phyloP scores from a whole-genome alignment of 2,329 filamentous ascomycete species.

The Salinomyces thailandicus region DNA sequence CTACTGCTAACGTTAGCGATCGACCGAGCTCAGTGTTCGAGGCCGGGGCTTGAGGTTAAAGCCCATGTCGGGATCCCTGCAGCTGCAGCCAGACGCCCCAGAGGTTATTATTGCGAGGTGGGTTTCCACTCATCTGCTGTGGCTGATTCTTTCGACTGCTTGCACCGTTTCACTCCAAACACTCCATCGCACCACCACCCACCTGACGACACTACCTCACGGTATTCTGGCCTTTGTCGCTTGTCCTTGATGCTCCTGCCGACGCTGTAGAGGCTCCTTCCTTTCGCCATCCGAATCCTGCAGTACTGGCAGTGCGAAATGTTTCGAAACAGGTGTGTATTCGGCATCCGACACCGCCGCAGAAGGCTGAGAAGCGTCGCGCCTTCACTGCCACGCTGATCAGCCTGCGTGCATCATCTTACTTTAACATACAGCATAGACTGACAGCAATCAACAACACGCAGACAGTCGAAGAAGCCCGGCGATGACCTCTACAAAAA shows the following conservation, averaged over 20 bases:
- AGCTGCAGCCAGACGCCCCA: not conserved
- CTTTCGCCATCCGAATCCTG: no score
- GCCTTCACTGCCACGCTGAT: constrained; percentile 5
- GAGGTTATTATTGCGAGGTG: not conserved
- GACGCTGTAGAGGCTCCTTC: constrained; percentile 5
- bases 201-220: constrained; percentile 3
- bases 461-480: constrained; percentile 65
- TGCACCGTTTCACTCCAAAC: constrained; percentile 2
- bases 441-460: no score
- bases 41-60: no score
- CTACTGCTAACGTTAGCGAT: no score
- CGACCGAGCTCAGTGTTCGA: no score
- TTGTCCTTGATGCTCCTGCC: not conserved
- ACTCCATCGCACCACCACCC: not conserved
- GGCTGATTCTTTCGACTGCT: not conserved
- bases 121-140: constrained; percentile 1
- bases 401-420: no score
- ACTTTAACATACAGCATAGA: no score
- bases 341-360: no score
- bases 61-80: not conserved
- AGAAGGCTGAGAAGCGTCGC: no score
- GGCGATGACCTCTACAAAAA: constrained; percentile 71
- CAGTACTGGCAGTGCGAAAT: constrained; percentile 23
- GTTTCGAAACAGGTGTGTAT: constrained; percentile 40
- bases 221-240: no score